phyloP scores from a whole-genome alignment of 768 basidiomycete genomes.

The Baorangia bicolor region DNA sequence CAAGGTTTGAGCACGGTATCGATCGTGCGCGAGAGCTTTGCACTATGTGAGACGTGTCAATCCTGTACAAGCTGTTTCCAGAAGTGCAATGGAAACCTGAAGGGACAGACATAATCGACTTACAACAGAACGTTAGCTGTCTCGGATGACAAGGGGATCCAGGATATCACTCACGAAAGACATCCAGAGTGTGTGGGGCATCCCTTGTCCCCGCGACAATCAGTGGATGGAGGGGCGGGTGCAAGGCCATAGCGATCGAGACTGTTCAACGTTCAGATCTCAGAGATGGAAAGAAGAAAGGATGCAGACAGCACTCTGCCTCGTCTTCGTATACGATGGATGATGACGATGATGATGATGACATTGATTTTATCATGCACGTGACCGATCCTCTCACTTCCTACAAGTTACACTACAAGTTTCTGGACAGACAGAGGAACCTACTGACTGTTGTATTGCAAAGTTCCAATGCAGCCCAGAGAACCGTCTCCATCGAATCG shows the following conservation, averaged over 20 bases:
- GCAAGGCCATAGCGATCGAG: slow-evolving; percentile 61
- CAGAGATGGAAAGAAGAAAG: neutral
- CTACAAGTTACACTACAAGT: too few species aligned
- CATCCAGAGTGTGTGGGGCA: slow-evolving; percentile 76
- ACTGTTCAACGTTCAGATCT: too few species aligned
- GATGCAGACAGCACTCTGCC: neutral
- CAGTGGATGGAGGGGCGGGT: slow-evolving; percentile 67
- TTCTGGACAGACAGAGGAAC: too few species aligned
- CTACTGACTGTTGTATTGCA: too few species aligned
- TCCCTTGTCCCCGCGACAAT: slow-evolving; percentile 56
- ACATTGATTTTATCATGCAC: neutral
- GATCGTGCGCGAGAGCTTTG: slow-evolving; percentile 59
- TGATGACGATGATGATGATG: slow-evolving; percentile 5
- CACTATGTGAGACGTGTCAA: slow-evolving; percentile 36
- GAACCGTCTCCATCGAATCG: neutral
- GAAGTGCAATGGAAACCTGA: slow-evolving; percentile 44
- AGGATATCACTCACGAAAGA: slow-evolving; percentile 56
- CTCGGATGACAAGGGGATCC: neutral
- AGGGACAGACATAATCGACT: slow-evolving; percentile 91
- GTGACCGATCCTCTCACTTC: too few species aligned
- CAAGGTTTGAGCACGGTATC: slow-evolving; percentile 60
- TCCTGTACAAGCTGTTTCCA: neutral
- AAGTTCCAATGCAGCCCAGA: neutral
- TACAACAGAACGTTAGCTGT: neutral
- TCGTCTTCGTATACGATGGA: neutral